These are phyloP conservation scores for Vicia villosa DNA, from an alignment of 306 rosid species.

Conservation along the genomic window DNA sequence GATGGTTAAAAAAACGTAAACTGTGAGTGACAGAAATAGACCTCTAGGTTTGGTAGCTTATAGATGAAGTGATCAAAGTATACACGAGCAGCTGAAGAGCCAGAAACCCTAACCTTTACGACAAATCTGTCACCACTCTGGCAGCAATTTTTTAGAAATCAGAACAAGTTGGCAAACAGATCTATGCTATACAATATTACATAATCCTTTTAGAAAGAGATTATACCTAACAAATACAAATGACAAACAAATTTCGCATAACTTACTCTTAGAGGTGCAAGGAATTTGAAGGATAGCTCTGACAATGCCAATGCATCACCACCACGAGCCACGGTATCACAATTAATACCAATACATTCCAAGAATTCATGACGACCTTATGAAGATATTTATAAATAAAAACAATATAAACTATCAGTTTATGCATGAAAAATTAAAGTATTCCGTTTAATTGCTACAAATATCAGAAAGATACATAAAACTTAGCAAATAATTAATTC, in stretches of 20 bases:
- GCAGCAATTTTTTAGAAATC: conserved; percentile 32
- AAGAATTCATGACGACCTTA: conserved; percentile 81
- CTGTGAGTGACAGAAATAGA: conserved; percentile 26
- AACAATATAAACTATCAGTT: conserved; percentile 23
- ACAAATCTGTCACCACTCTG: conserved; percentile 86
- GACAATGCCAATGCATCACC: conserved; percentile 79
- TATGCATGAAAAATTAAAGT: background rate
- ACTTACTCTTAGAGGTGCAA: conserved; percentile 84
- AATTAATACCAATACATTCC: conserved; percentile 58
- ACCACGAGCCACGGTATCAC: conserved; percentile 66
- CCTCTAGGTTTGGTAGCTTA: conserved; percentile 88
- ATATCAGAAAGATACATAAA: background rate
- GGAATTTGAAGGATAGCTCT: conserved; percentile 72
- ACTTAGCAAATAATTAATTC: conserved; percentile 2
- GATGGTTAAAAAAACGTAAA: background rate
- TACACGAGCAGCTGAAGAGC: conserved; percentile 72
- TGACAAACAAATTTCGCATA: conserved; percentile 9
- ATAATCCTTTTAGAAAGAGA: conserved; percentile 24
- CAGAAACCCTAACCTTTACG: conserved; percentile 60
- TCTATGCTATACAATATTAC: conserved; percentile 5
- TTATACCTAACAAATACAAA: conserved; percentile 11
- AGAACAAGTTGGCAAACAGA: conserved; percentile 30
- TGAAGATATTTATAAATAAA: conserved; percentile 31
- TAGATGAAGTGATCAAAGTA: conserved; percentile 69
- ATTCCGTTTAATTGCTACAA: background rate